These are phyloP conservation scores for Aspergillus texensis DNA, from an alignment of 2,329 filamentous ascomycete species.

Conservation along the genomic window DNA sequence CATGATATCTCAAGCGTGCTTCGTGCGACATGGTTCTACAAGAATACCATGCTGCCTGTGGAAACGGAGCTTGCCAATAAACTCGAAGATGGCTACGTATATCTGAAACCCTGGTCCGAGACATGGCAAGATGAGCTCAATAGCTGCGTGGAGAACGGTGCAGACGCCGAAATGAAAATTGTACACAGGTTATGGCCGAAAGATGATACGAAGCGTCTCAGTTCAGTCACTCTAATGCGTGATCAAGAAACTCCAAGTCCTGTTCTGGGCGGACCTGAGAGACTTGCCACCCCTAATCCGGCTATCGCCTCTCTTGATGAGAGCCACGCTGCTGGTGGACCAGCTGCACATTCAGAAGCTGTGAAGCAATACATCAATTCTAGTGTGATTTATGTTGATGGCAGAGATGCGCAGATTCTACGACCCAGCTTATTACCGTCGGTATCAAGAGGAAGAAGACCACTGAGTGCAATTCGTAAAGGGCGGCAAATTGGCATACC, in stretches of 20 bases:
- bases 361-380: constrained; percentile 69
- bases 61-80: constrained; percentile 86
- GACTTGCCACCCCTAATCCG: constrained; percentile 5
- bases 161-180: constrained; percentile 88
- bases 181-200: constrained; percentile 80
- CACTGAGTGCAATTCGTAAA: constrained; percentile 81
- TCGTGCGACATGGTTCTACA: constrained; percentile 95
- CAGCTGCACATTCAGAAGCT: constrained; percentile 46
- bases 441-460: constrained; percentile 77
- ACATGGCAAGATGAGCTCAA: constrained; percentile 91
- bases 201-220: constrained; percentile 43
- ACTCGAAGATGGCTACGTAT: constrained; percentile 85
- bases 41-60: constrained; percentile 89
- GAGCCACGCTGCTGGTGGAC: constrained; percentile 46
- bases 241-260: constrained; percentile 34
- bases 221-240: constrained; percentile 39
- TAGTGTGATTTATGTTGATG: constrained; percentile 85
- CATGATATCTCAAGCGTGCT: constrained; percentile 83
- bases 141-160: constrained; percentile 87
- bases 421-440: constrained; percentile 86
- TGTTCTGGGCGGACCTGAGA: constrained; percentile 24
- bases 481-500: constrained; percentile 80
- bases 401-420: constrained; percentile 75
- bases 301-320: constrained; percentile 31
- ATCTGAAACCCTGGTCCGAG: constrained; percentile 83